Conservation (phyloP, 805 yeast genomes). For the Candida odintsovae region DNA sequence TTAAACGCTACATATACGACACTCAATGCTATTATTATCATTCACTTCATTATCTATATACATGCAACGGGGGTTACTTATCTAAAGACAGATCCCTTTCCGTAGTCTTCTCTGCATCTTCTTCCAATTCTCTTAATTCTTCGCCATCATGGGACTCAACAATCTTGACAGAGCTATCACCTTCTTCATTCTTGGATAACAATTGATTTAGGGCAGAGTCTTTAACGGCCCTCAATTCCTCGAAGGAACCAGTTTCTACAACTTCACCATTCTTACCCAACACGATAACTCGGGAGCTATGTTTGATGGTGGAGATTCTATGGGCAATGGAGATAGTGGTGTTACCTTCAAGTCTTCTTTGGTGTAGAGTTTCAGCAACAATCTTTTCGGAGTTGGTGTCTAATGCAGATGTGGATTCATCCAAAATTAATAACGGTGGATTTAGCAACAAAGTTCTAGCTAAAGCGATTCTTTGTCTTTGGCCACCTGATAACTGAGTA, state of each 20-base stretch:
- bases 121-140: slow-evolving; percentile 6
- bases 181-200: slow-evolving; percentile 24
- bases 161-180: background rate
- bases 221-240: slow-evolving; percentile 39
- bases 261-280: slow-evolving; percentile 68
- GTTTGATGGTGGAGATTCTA: slow-evolving; percentile 78
- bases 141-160: slow-evolving; percentile 7
- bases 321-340: slow-evolving; percentile 92
- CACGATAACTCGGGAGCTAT: slow-evolving; percentile 78
- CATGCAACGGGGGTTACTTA: slow-evolving; percentile 4
- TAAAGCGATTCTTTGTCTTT: slow-evolving; percentile 85
- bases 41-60: background rate
- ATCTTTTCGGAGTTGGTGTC: slow-evolving; percentile 85
- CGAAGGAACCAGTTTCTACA: slow-evolving; percentile 63
- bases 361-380: slow-evolving; percentile 65
- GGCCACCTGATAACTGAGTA: slow-evolving; percentile 90
- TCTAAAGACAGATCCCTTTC: slow-evolving; percentile 15
- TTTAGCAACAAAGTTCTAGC: slow-evolving; percentile 79
- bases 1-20: background rate
- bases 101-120: slow-evolving; percentile 3
- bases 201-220: slow-evolving; percentile 30
- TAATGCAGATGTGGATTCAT: slow-evolving; percentile 92
- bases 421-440: slow-evolving; percentile 78
- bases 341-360: slow-evolving; percentile 47
- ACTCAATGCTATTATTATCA: background rate